Base-by-base conservation (phyloP, 148 eudicot species). In the Oxyria digyna region DNA sequence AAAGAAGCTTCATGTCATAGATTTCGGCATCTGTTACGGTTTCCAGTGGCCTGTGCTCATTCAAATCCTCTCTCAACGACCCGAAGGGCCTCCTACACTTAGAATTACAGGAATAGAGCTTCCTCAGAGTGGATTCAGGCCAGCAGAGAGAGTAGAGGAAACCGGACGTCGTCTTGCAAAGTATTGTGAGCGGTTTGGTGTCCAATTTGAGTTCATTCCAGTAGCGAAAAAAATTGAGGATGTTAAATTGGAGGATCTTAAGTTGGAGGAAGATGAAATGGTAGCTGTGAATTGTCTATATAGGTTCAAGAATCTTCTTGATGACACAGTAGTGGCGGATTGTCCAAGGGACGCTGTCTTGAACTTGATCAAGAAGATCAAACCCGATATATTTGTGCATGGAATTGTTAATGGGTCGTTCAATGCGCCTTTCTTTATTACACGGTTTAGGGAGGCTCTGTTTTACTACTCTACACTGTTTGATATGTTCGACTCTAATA, bases 401-500 rank as follows among this genome's bases (percentile, higher is more conserved):
- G 75, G 62, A 9, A 27, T 65, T 42, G 75, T 66, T 3, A 72
- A 72, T 21, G 69, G 75, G 59, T n/a, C 75, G 0, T 72, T 42
- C 43, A 72, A 66, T 48, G 43, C 69, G 3, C 75, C 75, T 5
- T 72, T 72, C 75, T 72, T 72, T 10, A 23, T 65, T 32, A 63
- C 75, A 1, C 43, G 75, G 42, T 72, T 72, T 23, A 64, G 69
- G 45, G 75, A 72, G 46, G 75, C 75, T 11, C 77, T 84, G 20
- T 84, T 76, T 69, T 80, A 82, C 72, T 90, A 77, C 81, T 87
- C 96, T 0, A 76, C 82, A 1, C 21, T 90, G 69, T 90, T 82
- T 42, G 94, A 90, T 67, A 77, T 85, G 79, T 77, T 87, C 35
- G 97, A 90, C n/a, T 78, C 83, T 4, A 85, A 84, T 23, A 42